Percentiles rank a stretch among this genome's conserved stretches.
Conservation (phyloP, 2,329 filamentous ascomycete species). For the Niveomyces coronatus region DNA sequence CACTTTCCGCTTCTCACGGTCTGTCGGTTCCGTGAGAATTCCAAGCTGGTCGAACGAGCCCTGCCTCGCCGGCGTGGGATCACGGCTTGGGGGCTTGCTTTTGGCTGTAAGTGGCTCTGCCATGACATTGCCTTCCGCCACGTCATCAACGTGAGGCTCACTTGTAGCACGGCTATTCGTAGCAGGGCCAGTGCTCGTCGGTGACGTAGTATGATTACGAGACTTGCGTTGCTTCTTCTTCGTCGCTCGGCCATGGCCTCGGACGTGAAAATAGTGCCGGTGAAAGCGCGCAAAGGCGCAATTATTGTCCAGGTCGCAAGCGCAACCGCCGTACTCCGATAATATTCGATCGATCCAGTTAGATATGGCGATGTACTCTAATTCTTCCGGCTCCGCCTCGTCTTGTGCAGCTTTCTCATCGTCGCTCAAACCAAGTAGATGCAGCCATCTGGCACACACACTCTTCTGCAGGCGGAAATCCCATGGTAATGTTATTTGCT, state of each 20-base stretch:
- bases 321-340: constrained; percentile 71
- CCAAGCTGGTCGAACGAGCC: constrained; percentile 50
- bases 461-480: constrained; percentile 54
- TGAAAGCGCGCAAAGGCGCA: constrained; percentile 57
- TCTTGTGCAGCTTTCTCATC: constrained; percentile 40
- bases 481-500: constrained; percentile 56
- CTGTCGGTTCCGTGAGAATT: constrained; percentile 53
- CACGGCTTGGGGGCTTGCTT: constrained; percentile 57
- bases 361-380: constrained; percentile 49
- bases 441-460: constrained; percentile 41
- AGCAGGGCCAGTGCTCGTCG: constrained; percentile 50
- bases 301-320: constrained; percentile 54
- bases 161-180: constrained; percentile 55
- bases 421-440: constrained; percentile 51
- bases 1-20: constrained; percentile 57
- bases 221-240: constrained; percentile 46
- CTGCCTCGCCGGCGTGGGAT: constrained; percentile 51
- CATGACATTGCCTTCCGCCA: constrained; percentile 39
- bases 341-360: constrained; percentile 60
- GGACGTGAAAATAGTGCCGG: constrained; percentile 41
- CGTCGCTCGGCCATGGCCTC: constrained; percentile 29
- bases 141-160: constrained; percentile 48
- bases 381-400: constrained; percentile 46
- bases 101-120: constrained; percentile 38
- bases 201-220: constrained; percentile 46